Evolutionary conservation across 2,329 filamentous ascomycete genomes (phyloP), one percentile per base, ranked within the genome.

Genomic region (Penicillium brasilianum): DNA sequence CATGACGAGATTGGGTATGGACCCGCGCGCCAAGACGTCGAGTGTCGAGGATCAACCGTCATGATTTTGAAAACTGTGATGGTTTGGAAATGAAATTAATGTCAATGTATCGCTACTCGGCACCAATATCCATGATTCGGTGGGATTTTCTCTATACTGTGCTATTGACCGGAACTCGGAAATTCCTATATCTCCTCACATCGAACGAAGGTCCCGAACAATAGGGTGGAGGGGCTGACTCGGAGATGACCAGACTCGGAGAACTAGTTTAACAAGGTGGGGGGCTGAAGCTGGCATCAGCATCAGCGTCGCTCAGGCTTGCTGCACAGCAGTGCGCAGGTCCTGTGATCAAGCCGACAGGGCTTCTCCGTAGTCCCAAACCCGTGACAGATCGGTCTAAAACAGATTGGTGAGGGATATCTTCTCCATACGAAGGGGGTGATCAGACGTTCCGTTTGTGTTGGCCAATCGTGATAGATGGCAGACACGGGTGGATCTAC

Each of bases 211-310:
- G n/a, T 14, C 11, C 1, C 16, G 13, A 36, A 13, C 28, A 46
- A 37, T 41, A 49, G 32, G 20, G 44, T 34, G 32, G 13, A 36
- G 6, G 46, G 25, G 34, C 18, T 20, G 34, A 50, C 9, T n/a
- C 28, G 41, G 41, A 36, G 28, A 60, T 43, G 63, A 63, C 46
- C 48, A 41, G 39, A 51, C 25, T 22, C 60, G 57, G 61, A 60
- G 58, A 16, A 59, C 55, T 59, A 59, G 36, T 59, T 61, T 34
- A 63, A 63, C 60, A n/a, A 25, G 61, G 56, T 18, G 53, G 34
- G 59, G 50, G 50, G 55, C 49, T 62, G 49, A 63, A 56, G 55
- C 37, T 44, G 44, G 46, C 5, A 6, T 22, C 20, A 48, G 44
- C 44, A 48, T 48, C 22, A 48, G 20, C 7, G 36, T 49, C 43